These are phyloP conservation scores for Tulasnella sp. DNA, from an alignment of 768 basidiomycete species.

Conservation along the genomic window DNA sequence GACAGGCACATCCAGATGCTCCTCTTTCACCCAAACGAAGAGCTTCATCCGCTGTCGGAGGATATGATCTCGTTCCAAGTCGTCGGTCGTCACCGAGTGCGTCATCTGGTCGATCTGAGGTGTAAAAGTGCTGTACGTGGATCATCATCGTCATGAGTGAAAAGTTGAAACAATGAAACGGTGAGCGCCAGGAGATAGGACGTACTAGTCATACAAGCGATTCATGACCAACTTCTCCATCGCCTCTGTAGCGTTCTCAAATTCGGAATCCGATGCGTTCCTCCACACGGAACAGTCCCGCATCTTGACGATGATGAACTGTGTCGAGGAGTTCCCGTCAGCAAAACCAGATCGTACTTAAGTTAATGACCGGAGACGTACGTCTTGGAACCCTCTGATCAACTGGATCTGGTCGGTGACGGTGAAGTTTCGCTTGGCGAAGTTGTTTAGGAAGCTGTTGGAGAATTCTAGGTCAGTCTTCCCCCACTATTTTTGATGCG, in stretches of 20 bases:
- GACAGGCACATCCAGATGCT: constrained; percentile 82
- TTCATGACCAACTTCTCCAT: constrained; percentile 99
- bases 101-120: constrained; percentile 59
- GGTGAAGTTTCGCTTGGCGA: constrained; percentile 82
- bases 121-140: constrained; percentile 68
- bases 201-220: constrained; percentile 85
- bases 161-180: background rate
- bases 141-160: constrained; percentile 9
- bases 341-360: background rate
- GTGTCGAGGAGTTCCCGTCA: background rate
- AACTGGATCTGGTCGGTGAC: constrained; percentile 91
- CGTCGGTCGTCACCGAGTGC: constrained; percentile 79
- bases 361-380: constrained; percentile 31
- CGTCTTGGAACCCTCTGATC: constrained; percentile 85
- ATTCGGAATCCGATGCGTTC: constrained; percentile 64
- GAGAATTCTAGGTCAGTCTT: background rate
- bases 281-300: constrained; percentile 73
- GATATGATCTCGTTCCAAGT: constrained; percentile 91
- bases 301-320: constrained; percentile 93
- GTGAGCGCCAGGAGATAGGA: constrained; percentile 19
- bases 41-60: constrained; percentile 80
- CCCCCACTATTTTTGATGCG: background rate
- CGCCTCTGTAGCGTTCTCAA: constrained; percentile 94
- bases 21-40: constrained; percentile 82
- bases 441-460: constrained; percentile 81